Evolutionary conservation across 495 filamentous ascomycete species (phyloP).

Genomic region (Lepraria neglecta): DNA sequence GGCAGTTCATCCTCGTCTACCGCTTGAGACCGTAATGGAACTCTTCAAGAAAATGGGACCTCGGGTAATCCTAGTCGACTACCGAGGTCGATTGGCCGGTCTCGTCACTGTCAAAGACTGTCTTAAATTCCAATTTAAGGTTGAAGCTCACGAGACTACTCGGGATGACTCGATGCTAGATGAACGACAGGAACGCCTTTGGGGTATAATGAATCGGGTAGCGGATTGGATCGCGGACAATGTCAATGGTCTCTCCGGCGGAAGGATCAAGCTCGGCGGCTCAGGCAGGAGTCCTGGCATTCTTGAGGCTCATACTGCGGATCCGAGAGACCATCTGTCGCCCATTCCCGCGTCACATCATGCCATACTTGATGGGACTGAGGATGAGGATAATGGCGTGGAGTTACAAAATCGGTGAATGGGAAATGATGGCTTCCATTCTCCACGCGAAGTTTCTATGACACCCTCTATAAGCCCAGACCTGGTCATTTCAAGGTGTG

Average conservation of each 20-base stretch:
- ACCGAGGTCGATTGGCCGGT: constrained; percentile 72
- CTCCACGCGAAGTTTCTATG: too few species aligned
- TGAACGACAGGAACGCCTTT: constrained; percentile 58
- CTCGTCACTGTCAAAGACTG: constrained; percentile 97
- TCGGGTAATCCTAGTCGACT: constrained; percentile 86
- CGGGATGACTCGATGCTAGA: constrained; percentile 37
- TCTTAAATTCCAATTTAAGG: constrained; percentile 94
- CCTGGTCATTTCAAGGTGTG: too few species aligned
- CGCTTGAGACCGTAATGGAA: constrained; percentile 97
- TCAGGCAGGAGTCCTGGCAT: constrained; percentile 20
- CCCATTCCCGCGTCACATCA: constrained; percentile 22
- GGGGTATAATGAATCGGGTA: constrained; percentile 54
- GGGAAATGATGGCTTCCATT: too few species aligned
- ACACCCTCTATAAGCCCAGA: too few species aligned
- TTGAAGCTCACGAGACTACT: constrained; percentile 80
- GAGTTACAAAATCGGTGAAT: constrained; percentile 53
- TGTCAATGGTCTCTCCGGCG: constrained; percentile 43
- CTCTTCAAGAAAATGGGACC: constrained; percentile 98
- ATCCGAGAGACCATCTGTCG: constrained; percentile 28
- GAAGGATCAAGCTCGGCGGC: constrained; percentile 32
- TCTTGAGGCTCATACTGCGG: constrained; percentile 28
- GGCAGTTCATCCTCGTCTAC: constrained; percentile 83
- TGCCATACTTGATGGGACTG: constrained; percentile 59
- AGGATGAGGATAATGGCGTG: constrained; percentile 55
- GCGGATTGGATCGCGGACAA: constrained; percentile 52